These are phyloP conservation scores for Ceratonia siliqua DNA, from an alignment of 306 rosid species.

Conservation along the genomic window DNA sequence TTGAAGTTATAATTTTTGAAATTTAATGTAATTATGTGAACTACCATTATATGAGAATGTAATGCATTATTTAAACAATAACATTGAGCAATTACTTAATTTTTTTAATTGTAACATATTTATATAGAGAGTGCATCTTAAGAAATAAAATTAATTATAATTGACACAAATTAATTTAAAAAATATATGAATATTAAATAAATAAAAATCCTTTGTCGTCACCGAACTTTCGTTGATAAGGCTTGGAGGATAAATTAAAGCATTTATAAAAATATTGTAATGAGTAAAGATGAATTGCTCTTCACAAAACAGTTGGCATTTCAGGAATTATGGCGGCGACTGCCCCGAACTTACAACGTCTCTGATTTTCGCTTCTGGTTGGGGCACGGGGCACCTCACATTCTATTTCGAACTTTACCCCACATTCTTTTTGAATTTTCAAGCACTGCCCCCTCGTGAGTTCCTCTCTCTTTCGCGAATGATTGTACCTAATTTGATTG, in stretches of 20 bases:
- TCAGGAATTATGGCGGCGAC: slow-evolving; percentile 16
- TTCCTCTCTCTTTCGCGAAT: slow-evolving; percentile 10
- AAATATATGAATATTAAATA: too few relatives aligned
- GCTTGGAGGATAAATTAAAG: background rate
- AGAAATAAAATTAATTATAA: too few relatives aligned
- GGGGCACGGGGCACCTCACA: background rate
- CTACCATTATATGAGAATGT: too few relatives aligned
- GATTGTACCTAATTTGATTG: background rate
- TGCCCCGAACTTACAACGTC: background rate
- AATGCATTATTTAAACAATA: too few relatives aligned
- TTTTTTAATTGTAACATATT: too few relatives aligned
- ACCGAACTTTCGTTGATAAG: background rate
- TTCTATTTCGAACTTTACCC: background rate
- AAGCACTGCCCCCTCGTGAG: slow-evolving; percentile 14
- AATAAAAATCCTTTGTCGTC: too few relatives aligned
- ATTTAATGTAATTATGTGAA: too few relatives aligned
- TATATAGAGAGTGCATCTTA: too few relatives aligned
- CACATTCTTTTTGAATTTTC: slow-evolving; percentile 23
- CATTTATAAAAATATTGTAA: background rate
- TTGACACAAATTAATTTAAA: too few relatives aligned
- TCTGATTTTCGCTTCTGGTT: background rate
- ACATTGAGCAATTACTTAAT: too few relatives aligned
- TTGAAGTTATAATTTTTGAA: too few relatives aligned
- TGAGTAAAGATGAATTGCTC: background rate
- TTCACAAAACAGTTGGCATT: background rate